Conservation (phyloP, 306 rosid genomes). For the Castanea mollissima region DNA sequence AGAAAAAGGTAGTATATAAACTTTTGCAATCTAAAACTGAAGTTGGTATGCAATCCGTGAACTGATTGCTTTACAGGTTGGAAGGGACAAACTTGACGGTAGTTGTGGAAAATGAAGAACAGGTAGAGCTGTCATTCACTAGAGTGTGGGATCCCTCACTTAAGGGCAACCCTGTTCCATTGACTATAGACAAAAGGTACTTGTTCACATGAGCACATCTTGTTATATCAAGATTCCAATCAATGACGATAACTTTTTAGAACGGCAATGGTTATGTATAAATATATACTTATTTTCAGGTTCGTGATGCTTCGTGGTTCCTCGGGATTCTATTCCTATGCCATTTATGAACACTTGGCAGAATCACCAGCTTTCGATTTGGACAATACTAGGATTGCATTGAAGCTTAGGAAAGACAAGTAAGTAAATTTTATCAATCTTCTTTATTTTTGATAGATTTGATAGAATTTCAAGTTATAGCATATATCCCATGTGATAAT, state of each 20-base stretch:
- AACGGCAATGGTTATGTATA: too few relatives aligned
- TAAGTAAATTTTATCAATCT: slow-evolving; percentile 9
- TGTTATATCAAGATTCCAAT: background rate
- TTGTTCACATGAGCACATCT: slow-evolving; percentile 9
- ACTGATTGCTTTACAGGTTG: slow-evolving; percentile 60
- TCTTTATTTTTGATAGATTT: too few relatives aligned
- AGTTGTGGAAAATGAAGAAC: slow-evolving; percentile 79
- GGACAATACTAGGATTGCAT: slow-evolving; percentile 73
- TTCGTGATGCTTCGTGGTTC: slow-evolving; percentile 76
- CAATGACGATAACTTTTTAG: background rate
- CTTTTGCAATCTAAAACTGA: background rate
- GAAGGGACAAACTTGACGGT: slow-evolving; percentile 64
- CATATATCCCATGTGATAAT: accelerated
- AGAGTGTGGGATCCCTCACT: slow-evolving; percentile 87
- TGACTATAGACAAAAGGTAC: slow-evolving; percentile 91
- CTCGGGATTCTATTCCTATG: slow-evolving; percentile 85
- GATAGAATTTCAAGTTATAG: too few relatives aligned
- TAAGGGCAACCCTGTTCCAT: slow-evolving; percentile 72
- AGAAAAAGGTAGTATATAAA: background rate
- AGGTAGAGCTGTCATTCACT: slow-evolving; percentile 74
- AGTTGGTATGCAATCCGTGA: slow-evolving; percentile 11
- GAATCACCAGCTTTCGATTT: slow-evolving; percentile 82
- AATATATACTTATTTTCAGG: slow-evolving; percentile 36
- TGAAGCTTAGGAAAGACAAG: slow-evolving; percentile 81
- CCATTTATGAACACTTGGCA: slow-evolving; percentile 67